These are phyloP conservation scores for Diplogelasinospora grovesii DNA, from an alignment of 495 filamentous ascomycete species.

Conservation along the genomic window DNA sequence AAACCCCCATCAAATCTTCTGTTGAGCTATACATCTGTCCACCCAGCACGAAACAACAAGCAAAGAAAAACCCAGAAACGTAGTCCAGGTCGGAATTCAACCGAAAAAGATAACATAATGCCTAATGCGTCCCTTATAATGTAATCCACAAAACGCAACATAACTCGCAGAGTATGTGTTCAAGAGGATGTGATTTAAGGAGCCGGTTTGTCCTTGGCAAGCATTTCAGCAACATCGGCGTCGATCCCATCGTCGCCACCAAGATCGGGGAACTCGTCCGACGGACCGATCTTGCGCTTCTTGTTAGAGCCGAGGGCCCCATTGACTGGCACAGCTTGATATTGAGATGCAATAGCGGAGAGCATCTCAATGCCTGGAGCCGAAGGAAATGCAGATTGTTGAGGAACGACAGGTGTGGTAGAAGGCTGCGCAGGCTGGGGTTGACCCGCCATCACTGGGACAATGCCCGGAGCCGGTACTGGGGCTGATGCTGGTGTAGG, in stretches of 20 bases:
- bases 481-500: not conserved
- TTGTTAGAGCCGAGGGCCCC: conserved; percentile 67
- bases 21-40: no score
- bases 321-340: conserved; percentile 38
- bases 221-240: conserved; percentile 74
- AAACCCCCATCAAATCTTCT: no score
- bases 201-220: conserved; percentile 56
- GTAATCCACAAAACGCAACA: no score
- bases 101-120: no score
- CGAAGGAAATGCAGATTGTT: conserved; percentile 35
- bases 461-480: conserved; percentile 2
- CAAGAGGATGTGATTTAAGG: no score
- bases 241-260: conserved; percentile 68
- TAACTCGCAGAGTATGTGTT: no score
- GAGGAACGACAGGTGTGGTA: no score
- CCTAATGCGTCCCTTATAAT: no score
- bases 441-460: conserved; percentile 20
- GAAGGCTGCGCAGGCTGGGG: conserved; percentile 7
- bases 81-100: no score
- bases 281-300: conserved; percentile 61
- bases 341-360: conserved; percentile 43
- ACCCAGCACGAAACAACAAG: no score
- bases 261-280: conserved; percentile 62
- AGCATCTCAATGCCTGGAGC: conserved; percentile 45
- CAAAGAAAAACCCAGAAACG: no score